Evolutionary conservation across 768 basidiomycete species (phyloP).

Genomic region (Trametes maxima): DNA sequence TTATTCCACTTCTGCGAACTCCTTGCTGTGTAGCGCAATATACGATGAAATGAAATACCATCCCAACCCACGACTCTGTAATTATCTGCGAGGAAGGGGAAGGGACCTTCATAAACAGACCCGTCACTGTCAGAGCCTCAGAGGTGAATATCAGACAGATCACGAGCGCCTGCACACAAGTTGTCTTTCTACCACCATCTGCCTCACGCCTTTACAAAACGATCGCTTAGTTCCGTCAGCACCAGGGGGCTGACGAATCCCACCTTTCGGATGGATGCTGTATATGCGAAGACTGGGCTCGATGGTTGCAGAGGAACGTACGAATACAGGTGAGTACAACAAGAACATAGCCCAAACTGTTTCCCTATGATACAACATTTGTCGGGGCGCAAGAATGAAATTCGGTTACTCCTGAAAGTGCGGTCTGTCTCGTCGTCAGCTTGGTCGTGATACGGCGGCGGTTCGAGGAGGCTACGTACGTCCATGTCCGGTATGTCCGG

Average conservation of each 20-base stretch:
- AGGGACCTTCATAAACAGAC: too few relatives aligned
- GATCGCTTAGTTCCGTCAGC: neutral
- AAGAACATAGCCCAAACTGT: neutral
- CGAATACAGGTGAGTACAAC: neutral
- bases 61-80: too few relatives aligned
- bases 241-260: neutral
- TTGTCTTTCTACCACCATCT: neutral
- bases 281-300: neutral
- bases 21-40: too few relatives aligned
- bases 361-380: neutral
- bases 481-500: constrained; percentile 11
- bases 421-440: neutral
- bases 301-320: neutral
- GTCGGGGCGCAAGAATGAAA: neutral
- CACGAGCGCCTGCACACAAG: neutral
- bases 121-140: too few relatives aligned
- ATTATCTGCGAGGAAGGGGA: too few relatives aligned
- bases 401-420: constrained; percentile 6
- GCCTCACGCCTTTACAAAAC: neutral
- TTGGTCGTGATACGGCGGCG: neutral
- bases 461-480: neutral
- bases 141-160: too few relatives aligned
- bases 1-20: too few relatives aligned
- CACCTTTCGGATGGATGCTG: too few relatives aligned
- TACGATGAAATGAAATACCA: too few relatives aligned